Conservation (phyloP, 805 yeast species). For the Wickerhamomyces chambardii region DNA sequence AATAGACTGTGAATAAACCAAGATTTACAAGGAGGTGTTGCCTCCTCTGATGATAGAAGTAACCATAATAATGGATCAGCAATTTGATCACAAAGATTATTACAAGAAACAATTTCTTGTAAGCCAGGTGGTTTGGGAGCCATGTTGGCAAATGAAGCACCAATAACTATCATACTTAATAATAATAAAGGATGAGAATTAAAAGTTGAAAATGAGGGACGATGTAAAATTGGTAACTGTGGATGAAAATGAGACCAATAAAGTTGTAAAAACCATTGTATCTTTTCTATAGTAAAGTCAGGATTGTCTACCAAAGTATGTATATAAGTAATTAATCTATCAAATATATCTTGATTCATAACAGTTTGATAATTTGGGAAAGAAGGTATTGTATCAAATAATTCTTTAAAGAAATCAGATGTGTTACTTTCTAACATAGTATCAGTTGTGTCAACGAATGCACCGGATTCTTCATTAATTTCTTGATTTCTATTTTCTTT, state of each 20-base stretch:
- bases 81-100: constrained; percentile 24
- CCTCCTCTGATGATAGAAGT: constrained; percentile 45
- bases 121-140: constrained; percentile 1
- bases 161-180: constrained; percentile 11
- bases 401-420: no score
- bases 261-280: constrained; percentile 22
- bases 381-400: no score
- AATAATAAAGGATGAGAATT: constrained; percentile 23
- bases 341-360: no score
- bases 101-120: constrained; percentile 13
- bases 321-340: no score
- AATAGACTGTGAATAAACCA: constrained; percentile 42
- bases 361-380: neutral
- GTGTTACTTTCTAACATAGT: no score
- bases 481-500: no score
- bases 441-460: no score
- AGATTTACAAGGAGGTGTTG: constrained; percentile 33
- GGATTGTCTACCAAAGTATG: no score
- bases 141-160: no score
- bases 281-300: no score
- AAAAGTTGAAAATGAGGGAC: constrained; percentile 35
- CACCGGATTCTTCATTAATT: no score
- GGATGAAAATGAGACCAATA: neutral
- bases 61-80: constrained; percentile 35
- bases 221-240: constrained; percentile 18